Evolutionary conservation across 441 rosid species (phyloP), one percentile per base, ranked within the genome.

Genomic region (Croton setiger): DNA sequence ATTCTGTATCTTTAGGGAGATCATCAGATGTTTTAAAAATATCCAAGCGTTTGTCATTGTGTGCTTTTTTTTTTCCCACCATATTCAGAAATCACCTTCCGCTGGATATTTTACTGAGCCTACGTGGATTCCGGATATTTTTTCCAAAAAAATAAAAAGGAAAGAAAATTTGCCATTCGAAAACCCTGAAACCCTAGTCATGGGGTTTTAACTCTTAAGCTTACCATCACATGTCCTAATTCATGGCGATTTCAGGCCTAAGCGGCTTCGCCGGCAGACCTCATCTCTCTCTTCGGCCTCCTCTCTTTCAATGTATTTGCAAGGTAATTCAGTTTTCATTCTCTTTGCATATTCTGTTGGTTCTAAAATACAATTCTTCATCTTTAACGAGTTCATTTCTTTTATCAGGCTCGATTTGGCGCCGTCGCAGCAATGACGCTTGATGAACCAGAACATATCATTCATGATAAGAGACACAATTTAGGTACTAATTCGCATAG

Each of bases 181-280:
- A 67, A 58, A 47, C 72, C 64, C 64, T 68, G 57, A 35, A 55
- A 44, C 52, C 61, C 55, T 43, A 44, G 17, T 44, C 61, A 14
- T 12, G 7, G 23, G 3, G 2, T 36, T 54, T 44, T 1, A 1
- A 11, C 43, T 1, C 66, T 72, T 72, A 72, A 59, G 66, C 58
- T 15, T 17, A 36, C 37, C 56, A 23, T 21, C 36, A 8, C 57
- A 35, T 12, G 9, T 15, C 18, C 43, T 44, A 55, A 45, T 51
- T 45, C 14, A 72, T 72, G 92, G 84, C 84, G 66, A 77, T 81
- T 76, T 75, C 85, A 3, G 82, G 87, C 58, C 64, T 82, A 45
- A 67, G 65, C n/a, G 56, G 77, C 69, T 83, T 79, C 60, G 77
- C 79, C 66, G 84, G 81, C 67, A 79, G 79, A 66, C 78, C 81